A percentile compares a stretch with the other conserved stretches of the same genome.
These are phyloP conservation scores for Pleurotus citrinopileatus DNA, from an alignment of 768 basidiomycete genomes.

Conservation along the genomic window DNA sequence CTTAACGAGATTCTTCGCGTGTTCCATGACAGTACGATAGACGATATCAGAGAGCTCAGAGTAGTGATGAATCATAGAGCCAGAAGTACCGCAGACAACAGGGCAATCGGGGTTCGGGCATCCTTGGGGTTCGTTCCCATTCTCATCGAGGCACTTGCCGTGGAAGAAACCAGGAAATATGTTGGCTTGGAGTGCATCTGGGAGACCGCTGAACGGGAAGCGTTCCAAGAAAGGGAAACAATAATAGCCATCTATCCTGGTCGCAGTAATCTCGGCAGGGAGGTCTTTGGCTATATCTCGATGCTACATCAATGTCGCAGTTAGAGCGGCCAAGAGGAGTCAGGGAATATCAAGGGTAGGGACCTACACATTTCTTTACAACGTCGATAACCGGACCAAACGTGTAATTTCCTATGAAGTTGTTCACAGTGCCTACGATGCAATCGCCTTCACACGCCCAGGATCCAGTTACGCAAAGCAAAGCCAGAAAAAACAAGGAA, in stretches of 20 bases:
- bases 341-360: background rate
- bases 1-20: constrained; percentile 31
- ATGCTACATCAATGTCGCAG: background rate
- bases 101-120: constrained; percentile 82
- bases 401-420: constrained; percentile 50
- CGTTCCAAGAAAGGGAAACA: constrained; percentile 44
- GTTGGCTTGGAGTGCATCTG: constrained; percentile 42
- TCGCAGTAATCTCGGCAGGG: constrained; percentile 16
- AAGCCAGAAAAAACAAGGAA: constrained; percentile 21
- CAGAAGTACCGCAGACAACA: constrained; percentile 79
- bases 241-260: constrained; percentile 21
- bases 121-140: constrained; percentile 58
- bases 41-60: constrained; percentile 44
- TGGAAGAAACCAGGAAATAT: constrained; percentile 75
- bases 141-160: constrained; percentile 60
- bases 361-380: constrained; percentile 41
- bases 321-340: background rate
- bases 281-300: constrained; percentile 21
- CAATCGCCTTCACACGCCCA: constrained; percentile 71
- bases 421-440: constrained; percentile 55
- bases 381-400: constrained; percentile 33
- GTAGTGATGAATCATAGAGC: constrained; percentile 73
- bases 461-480: constrained; percentile 33
- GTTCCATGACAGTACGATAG: constrained; percentile 36
- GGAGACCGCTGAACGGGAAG: constrained; percentile 40